Evolutionary conservation across 2,329 filamentous ascomycete species (phyloP).

Genomic region (Penicillium janthinellum): DNA sequence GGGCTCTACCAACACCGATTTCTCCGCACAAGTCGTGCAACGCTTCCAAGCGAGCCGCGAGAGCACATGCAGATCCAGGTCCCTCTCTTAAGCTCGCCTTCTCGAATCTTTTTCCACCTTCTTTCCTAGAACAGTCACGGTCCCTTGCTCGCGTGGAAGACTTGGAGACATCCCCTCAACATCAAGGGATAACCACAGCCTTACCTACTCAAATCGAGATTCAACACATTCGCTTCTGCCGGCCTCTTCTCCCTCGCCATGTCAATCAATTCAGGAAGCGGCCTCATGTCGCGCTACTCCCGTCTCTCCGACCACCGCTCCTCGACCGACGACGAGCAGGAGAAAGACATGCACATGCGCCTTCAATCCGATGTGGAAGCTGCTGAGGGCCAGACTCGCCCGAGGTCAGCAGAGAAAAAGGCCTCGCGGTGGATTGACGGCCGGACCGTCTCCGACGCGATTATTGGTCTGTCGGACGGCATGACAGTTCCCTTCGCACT

Average conservation of each 20-base stretch:
- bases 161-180: neutral
- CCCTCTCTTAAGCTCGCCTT: conserved; percentile 11
- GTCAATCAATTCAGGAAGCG: conserved; percentile 35
- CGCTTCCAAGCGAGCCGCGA: conserved; percentile 11
- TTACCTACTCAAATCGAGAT: neutral
- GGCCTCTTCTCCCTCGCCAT: conserved; percentile 19
- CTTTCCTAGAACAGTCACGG: neutral
- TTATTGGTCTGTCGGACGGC: conserved; percentile 76
- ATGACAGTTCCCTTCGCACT: conserved; percentile 79
- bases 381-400: conserved; percentile 9
- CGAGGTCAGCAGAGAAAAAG: conserved; percentile 24
- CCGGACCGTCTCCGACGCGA: conserved; percentile 58
- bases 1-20: neutral
- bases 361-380: conserved; percentile 23
- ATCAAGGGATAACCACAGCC: neutral
- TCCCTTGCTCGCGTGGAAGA: neutral
- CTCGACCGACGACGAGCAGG: conserved; percentile 35
- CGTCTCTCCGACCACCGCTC: conserved; percentile 21
- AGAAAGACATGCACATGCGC: conserved; percentile 29
- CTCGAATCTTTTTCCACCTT: neutral
- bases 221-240: neutral
- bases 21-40: conserved; percentile 18
- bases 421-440: conserved; percentile 37
- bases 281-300: conserved; percentile 35
- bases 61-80: neutral